Percentiles rank a stretch among this genome's conserved stretches.
phyloP scores from a whole-genome alignment of 208 protist species.

The Leishmania lainsoni region DNA sequence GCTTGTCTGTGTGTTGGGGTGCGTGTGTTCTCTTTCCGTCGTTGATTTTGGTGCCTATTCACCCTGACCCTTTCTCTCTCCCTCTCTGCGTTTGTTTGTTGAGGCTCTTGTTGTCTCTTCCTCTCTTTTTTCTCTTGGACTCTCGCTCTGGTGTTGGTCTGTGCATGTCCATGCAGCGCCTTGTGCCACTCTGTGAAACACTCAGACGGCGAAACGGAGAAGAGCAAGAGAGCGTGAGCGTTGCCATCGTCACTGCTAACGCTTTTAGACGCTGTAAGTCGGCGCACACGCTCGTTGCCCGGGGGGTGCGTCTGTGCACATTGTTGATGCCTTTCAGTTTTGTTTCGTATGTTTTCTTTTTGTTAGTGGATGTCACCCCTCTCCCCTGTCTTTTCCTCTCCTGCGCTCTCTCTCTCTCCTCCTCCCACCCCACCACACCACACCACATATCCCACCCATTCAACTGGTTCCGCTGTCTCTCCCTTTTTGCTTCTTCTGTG shows the following conservation, averaged over 20 bases:
- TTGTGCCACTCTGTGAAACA: not conserved
- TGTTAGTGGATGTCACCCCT: not conserved
- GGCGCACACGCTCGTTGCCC: not conserved
- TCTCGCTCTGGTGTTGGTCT: not conserved
- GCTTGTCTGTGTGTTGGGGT: not conserved
- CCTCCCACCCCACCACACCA: not conserved
- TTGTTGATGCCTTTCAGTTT: not conserved
- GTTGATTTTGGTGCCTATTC: not conserved
- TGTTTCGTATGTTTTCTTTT: not conserved
- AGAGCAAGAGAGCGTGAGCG: not conserved
- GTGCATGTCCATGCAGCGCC: not conserved
- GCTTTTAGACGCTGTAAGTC: not conserved
- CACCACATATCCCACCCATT: not conserved
- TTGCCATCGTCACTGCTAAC: not conserved
- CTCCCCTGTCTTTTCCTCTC: not conserved
- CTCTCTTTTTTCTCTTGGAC: not conserved
- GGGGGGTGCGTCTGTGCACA: not conserved
- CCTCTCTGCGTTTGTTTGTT: too few species aligned
- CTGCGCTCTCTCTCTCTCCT: not conserved
- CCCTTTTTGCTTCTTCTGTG: not conserved
- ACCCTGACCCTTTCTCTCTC: not conserved
- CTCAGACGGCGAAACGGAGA: not conserved
- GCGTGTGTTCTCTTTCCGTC: not conserved
- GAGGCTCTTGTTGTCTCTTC: not conserved
- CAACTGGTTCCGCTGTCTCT: too few species aligned